Percentiles rank a stretch among this genome's conserved stretches.
Conservation (phyloP, 164 flowering plant genomes). For the Tetracentron sinense region DNA sequence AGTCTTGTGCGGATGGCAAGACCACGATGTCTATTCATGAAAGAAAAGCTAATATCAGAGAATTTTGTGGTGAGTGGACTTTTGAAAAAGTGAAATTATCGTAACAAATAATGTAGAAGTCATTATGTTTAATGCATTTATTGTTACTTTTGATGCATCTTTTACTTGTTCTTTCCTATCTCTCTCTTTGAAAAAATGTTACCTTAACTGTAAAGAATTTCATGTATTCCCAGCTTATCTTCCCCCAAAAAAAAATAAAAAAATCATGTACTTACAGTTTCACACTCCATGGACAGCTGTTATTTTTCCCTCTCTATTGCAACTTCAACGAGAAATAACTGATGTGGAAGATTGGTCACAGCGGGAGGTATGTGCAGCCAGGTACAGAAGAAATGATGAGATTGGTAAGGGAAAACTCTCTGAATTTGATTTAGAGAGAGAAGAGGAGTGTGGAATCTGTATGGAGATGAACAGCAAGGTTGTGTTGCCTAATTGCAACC, state of each 20-base stretch:
- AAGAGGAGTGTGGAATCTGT: constrained; percentile 91
- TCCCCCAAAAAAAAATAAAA: too few species aligned
- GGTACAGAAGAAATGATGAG: constrained; percentile 51
- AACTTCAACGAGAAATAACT: constrained; percentile 76
- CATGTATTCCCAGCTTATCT: too few species aligned
- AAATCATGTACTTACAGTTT: constrained; percentile 4
- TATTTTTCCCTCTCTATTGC: constrained; percentile 84
- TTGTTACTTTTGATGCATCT: too few species aligned
- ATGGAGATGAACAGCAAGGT: constrained; percentile 75
- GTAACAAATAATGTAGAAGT: neutral
- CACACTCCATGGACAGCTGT: constrained; percentile 39
- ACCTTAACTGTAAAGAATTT: too few species aligned
- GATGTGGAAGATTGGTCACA: constrained; percentile 82
- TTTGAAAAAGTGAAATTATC: neutral
- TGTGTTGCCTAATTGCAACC: constrained; percentile 77
- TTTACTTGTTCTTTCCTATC: neutral
- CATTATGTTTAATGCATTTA: too few species aligned
- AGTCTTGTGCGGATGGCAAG: constrained; percentile 84
- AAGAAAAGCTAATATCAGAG: constrained; percentile 78
- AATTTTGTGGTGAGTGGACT: constrained; percentile 68
- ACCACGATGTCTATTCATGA: constrained; percentile 78
- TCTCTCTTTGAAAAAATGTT: neutral
- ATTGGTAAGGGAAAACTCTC: constrained; percentile 55
- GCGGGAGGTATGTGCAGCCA: constrained; percentile 50
- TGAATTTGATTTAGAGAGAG: constrained; percentile 72